A percentile compares a stretch with the other conserved stretches of the same genome.
Conservation (phyloP, 2,329 filamentous ascomycete species). For the Venturiaceae sp. region DNA sequence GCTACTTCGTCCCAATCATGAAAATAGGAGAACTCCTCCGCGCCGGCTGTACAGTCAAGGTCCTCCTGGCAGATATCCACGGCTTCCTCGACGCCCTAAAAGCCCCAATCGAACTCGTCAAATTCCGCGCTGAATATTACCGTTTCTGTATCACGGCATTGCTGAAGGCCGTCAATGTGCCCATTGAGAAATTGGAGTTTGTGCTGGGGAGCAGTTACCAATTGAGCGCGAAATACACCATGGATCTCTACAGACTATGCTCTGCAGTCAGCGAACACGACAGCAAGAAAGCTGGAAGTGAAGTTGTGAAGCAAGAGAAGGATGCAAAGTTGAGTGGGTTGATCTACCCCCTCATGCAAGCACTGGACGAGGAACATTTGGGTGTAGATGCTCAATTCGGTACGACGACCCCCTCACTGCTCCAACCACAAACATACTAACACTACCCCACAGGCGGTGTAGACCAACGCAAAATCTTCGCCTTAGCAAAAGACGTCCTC, state of each 20-base stretch:
- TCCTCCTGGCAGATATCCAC: conserved; percentile 55
- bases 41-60: conserved; percentile 72
- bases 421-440: conserved; percentile 62
- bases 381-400: conserved; percentile 84
- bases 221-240: conserved; percentile 56
- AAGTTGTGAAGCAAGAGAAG: conserved; percentile 85
- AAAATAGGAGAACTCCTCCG: conserved; percentile 84
- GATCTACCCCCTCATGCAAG: conserved; percentile 81
- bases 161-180: conserved; percentile 67
- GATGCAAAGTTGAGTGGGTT: conserved; percentile 66
- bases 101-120: conserved; percentile 79
- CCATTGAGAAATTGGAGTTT: conserved; percentile 70
- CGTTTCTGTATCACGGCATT: conserved; percentile 62
- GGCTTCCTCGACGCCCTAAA: conserved; percentile 78
- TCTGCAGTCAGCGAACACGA: conserved; percentile 66
- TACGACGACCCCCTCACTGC: too few species aligned
- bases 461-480: conserved; percentile 86
- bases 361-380: conserved; percentile 60
- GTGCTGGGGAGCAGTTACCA: conserved; percentile 82
- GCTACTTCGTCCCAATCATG: conserved; percentile 80
- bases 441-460: conserved; percentile 74
- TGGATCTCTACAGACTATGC: conserved; percentile 77
- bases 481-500: conserved; percentile 72
- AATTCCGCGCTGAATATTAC: conserved; percentile 78
- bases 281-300: conserved; percentile 82